Conservation (phyloP, 164 flowering plant genomes). For the Protea cynaroides region DNA sequence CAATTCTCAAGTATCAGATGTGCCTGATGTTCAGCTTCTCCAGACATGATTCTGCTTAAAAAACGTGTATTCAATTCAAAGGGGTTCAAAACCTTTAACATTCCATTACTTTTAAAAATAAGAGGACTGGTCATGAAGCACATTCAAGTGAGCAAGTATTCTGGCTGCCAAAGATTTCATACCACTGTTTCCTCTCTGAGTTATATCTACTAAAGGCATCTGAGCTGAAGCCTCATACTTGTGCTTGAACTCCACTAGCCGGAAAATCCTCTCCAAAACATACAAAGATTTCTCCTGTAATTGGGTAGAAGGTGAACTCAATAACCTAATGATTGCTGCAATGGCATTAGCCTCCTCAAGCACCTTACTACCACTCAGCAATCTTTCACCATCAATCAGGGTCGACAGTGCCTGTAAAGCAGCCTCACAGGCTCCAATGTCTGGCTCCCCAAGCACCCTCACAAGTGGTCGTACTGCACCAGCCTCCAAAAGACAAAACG, state of each 20-base stretch:
- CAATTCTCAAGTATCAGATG: too few relatives aligned
- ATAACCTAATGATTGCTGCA: conserved; percentile 37
- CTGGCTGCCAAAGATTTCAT: conserved; percentile 50
- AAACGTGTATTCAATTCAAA: too few relatives aligned
- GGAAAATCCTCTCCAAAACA: conserved; percentile 51
- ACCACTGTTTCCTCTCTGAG: conserved; percentile 46
- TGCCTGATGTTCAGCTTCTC: too few relatives aligned
- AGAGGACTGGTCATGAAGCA: conserved; percentile 62
- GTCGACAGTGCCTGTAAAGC: conserved; percentile 51
- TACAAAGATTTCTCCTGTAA: conserved; percentile 53
- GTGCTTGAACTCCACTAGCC: conserved; percentile 44
- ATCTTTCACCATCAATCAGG: conserved; percentile 42
- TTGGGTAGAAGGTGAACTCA: conserved; percentile 31
- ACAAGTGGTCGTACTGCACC: conserved; percentile 51
- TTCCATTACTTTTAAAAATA: conserved; percentile 31
- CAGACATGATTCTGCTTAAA: too few relatives aligned
- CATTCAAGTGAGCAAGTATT: conserved; percentile 56
- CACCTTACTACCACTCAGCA: conserved; percentile 55
- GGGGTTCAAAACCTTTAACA: too few relatives aligned
- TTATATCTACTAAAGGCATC: conserved; percentile 51
- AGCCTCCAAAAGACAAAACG: conserved; percentile 69
- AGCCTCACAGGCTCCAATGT: conserved; percentile 41
- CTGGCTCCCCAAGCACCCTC: conserved; percentile 41
- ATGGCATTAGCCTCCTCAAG: conserved; percentile 50
- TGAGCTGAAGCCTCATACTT: conserved; percentile 48